phyloP scores from a whole-genome alignment of 257 asterid genomes.

The Fraxinus excelsior region DNA sequence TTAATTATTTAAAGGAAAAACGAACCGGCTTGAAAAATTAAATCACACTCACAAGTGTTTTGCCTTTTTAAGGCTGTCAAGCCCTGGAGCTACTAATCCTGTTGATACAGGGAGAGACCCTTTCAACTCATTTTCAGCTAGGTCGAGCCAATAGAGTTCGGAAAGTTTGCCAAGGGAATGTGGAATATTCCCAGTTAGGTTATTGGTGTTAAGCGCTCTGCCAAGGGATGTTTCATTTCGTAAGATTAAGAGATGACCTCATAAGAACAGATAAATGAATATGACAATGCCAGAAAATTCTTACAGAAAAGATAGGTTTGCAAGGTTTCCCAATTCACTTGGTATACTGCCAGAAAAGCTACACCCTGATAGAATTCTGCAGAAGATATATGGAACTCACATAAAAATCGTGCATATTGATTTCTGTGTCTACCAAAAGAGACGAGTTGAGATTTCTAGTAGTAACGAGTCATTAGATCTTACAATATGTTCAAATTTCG shows the following conservation, averaged over 20 bases:
- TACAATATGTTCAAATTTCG: constrained; percentile 71
- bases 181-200: constrained; percentile 83
- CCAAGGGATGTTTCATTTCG: constrained; percentile 14
- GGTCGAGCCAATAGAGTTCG: constrained; percentile 85
- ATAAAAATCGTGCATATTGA: not conserved
- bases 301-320: constrained; percentile 82
- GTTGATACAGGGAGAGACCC: constrained; percentile 83
- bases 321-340: constrained; percentile 71
- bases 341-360: constrained; percentile 78
- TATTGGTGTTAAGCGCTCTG: constrained; percentile 90
- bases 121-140: constrained; percentile 79
- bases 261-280: not conserved
- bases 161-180: constrained; percentile 77
- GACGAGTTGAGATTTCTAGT: not conserved
- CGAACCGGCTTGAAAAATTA: not conserved
- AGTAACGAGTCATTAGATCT: constrained; percentile 23
- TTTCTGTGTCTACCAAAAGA: not conserved
- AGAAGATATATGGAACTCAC: constrained; percentile 14
- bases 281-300: constrained; percentile 23
- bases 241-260: not conserved
- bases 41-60: constrained; percentile 78
- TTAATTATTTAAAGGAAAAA: not conserved
- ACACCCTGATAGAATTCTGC: constrained; percentile 93
- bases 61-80: constrained; percentile 82
- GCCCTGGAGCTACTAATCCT: constrained; percentile 55